These are phyloP conservation scores for Barbatosphaeria neglecta DNA, from an alignment of 495 filamentous ascomycete genomes.

Conservation along the genomic window DNA sequence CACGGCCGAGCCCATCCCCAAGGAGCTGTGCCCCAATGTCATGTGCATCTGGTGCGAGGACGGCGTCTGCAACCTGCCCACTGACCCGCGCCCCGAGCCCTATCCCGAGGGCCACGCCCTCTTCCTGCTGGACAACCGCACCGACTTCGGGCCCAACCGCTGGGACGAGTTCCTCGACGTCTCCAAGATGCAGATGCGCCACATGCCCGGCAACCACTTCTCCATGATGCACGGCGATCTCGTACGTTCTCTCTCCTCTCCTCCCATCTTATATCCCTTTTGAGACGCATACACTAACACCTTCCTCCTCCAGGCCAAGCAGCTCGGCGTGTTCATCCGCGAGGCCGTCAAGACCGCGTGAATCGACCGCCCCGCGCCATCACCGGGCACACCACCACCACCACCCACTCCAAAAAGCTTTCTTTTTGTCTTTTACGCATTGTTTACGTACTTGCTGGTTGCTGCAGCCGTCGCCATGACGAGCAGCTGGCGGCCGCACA, in stretches of 20 bases:
- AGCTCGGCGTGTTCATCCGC: slow-evolving; percentile 25
- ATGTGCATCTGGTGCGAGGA: slow-evolving; percentile 71
- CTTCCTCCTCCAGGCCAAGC: slow-evolving; percentile 20
- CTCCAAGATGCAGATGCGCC: slow-evolving; percentile 47
- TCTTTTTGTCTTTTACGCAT: background rate
- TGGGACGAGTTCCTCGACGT: slow-evolving; percentile 66
- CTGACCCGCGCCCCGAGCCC: slow-evolving; percentile 59
- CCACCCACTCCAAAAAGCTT: background rate
- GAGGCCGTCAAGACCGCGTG: slow-evolving; percentile 12
- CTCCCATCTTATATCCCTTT: background rate
- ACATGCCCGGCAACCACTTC: slow-evolving; percentile 61
- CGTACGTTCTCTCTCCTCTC: slow-evolving; percentile 22
- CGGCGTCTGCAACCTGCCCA: slow-evolving; percentile 61
- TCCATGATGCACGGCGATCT: slow-evolving; percentile 55
- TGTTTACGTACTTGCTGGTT: too few relatives aligned
- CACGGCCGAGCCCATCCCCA: slow-evolving; percentile 42
- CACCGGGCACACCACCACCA: too few relatives aligned
- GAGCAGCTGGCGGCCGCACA: too few relatives aligned
- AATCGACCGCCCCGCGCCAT: too few relatives aligned
- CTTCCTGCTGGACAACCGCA: slow-evolving; percentile 69
- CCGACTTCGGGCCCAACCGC: slow-evolving; percentile 64
- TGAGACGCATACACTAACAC: background rate
- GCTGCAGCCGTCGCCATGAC: too few relatives aligned
- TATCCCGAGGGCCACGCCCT: slow-evolving; percentile 59
- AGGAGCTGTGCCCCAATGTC: slow-evolving; percentile 48